phyloP scores from a whole-genome alignment of 352 stramenopile species.

The Phytopythium helicoides region DNA sequence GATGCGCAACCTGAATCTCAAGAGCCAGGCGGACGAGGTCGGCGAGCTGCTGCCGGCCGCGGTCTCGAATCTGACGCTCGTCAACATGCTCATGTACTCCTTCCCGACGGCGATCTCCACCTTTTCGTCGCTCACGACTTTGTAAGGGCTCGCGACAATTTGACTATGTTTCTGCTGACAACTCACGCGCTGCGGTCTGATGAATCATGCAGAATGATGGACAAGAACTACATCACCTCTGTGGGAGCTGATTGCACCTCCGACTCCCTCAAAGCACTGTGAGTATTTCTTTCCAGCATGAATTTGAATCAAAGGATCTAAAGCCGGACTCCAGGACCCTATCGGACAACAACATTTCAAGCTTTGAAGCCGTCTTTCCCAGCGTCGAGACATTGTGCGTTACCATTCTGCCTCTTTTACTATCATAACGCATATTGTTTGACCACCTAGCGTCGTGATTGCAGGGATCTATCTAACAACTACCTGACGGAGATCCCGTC shows the following conservation, averaged over 20 bases:
- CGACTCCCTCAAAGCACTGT: conserved; percentile 19
- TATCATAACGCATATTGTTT: too few relatives aligned
- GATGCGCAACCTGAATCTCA: neutral
- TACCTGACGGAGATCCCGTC: conserved; percentile 18
- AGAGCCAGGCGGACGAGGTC: neutral
- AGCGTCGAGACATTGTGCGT: conserved; percentile 6
- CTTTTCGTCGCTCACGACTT: neutral
- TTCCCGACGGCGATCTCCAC: neutral
- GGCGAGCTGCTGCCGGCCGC: conserved; percentile 1
- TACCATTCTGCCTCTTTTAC: too few relatives aligned
- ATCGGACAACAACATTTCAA: conserved; percentile 3
- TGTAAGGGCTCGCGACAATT: neutral
- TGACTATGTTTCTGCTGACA: neutral
- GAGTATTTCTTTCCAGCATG: neutral
- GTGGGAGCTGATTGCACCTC: conserved; percentile 17
- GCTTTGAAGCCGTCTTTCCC: conserved; percentile 3
- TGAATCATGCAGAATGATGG: neutral
- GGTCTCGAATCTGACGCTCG: neutral
- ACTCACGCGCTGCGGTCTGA: neutral
- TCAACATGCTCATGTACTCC: neutral
- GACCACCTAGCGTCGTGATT: neutral
- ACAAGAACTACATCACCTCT: conserved; percentile 7
- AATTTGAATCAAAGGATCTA: neutral
- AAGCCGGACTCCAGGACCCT: neutral
- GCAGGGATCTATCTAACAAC: conserved; percentile 18